Conservation (phyloP, 1,139 yeast species). For the Kluyveromyces sp. region DNA sequence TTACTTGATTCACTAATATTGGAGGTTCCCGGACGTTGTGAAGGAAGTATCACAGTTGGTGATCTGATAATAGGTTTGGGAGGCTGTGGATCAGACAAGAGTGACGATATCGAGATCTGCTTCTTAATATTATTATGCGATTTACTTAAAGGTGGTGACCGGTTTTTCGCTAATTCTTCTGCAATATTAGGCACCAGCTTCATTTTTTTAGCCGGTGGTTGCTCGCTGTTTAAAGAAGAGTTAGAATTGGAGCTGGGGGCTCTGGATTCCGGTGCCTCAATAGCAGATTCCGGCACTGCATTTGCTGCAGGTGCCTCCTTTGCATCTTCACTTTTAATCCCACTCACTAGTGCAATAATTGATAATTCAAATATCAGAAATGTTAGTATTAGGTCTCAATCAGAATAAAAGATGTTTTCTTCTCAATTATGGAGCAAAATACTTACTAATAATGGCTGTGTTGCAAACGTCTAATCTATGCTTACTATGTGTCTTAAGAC, state of each 20-base stretch:
- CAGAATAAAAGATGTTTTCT: too few relatives aligned
- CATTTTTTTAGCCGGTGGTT: conserved; percentile 7
- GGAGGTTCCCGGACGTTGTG: conserved; percentile 11
- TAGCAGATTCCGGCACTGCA: neutral
- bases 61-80: neutral
- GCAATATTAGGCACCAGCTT: conserved; percentile 25
- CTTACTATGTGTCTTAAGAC: too few relatives aligned
- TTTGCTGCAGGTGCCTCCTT: neutral
- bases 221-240: neutral
- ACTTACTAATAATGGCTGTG: too few relatives aligned
- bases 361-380: too few relatives aligned
- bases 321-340: neutral
- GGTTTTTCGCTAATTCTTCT: conserved; percentile 27
- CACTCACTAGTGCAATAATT: neutral
- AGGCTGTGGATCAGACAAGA: conserved; percentile 5
- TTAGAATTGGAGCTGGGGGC: neutral
- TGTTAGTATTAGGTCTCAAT: too few relatives aligned
- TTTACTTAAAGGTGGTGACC: conserved; percentile 14
- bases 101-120: conserved; percentile 18
- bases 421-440: too few relatives aligned
- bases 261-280: too few relatives aligned
- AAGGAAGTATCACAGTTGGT: conserved; percentile 16
- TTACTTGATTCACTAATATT: conserved; percentile 7
- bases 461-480: too few relatives aligned
- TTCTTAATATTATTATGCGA: conserved; percentile 5